These are phyloP conservation scores for Mycena metata DNA, from an alignment of 768 basidiomycete genomes.

Conservation along the genomic window DNA sequence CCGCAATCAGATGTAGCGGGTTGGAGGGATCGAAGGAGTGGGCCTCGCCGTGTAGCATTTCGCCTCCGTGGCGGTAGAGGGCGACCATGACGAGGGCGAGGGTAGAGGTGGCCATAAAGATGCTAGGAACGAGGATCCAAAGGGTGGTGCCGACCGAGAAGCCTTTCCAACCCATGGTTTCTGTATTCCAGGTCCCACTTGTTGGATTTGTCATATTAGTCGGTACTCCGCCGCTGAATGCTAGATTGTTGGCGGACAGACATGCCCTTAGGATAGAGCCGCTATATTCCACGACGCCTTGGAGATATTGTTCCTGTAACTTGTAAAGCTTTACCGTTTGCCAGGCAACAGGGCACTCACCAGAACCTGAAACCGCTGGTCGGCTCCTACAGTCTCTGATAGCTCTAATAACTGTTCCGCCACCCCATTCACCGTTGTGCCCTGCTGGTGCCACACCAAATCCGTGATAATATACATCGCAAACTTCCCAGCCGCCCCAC, in stretches of 20 bases:
- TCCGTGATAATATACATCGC: constrained; percentile 24
- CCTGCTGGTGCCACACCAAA: constrained; percentile 27
- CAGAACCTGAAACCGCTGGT: neutral
- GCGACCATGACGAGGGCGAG: constrained; percentile 9
- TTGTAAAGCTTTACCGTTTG: neutral
- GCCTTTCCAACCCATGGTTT: constrained; percentile 19
- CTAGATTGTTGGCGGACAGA: neutral
- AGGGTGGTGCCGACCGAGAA: neutral
- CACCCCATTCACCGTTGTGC: constrained; percentile 6
- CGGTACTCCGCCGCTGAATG: constrained; percentile 3
- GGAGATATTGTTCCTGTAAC: constrained; percentile 9
- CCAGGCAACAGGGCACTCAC: neutral
- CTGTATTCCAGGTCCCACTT: neutral
- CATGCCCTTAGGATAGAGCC: constrained; percentile 15
- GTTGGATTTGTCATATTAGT: neutral
- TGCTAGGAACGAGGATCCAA: constrained; percentile 9
- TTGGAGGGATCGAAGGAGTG: constrained; percentile 13
- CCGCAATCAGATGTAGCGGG: constrained; percentile 19
- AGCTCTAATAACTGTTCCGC: constrained; percentile 24
- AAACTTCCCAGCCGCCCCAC: constrained; percentile 17
- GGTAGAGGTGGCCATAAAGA: neutral
- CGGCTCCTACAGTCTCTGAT: neutral
- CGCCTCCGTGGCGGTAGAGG: neutral
- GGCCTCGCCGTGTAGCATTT: neutral
- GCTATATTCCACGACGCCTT: constrained; percentile 16